These are phyloP conservation scores for Epichloe scottii DNA, from an alignment of 2,329 filamentous ascomycete genomes.

Conservation along the genomic window DNA sequence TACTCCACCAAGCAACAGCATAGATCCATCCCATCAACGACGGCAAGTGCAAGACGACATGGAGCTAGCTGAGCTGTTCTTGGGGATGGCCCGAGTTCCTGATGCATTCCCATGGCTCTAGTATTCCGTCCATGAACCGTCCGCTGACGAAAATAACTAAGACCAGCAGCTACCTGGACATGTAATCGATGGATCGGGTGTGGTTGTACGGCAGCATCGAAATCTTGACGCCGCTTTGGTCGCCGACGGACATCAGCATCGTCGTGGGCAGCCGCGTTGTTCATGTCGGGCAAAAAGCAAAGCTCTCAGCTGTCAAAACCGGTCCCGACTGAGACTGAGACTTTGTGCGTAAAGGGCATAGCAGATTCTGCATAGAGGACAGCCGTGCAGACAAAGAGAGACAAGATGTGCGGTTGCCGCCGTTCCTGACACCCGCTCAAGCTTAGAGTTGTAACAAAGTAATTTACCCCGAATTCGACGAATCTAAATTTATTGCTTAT, in stretches of 20 bases:
- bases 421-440: neutral
- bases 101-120: too few relatives aligned
- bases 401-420: too few relatives aligned
- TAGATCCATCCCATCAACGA: neutral
- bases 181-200: conserved; percentile 1
- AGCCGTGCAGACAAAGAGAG: neutral
- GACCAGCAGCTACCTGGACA: neutral
- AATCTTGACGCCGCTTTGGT: conserved; percentile 1
- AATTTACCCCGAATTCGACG: neutral
- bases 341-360: neutral
- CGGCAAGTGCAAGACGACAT: too few relatives aligned
- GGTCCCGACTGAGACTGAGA: conserved; percentile 1
- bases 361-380: neutral
- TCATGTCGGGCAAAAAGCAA: neutral
- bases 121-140: too few relatives aligned
- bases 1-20: neutral
- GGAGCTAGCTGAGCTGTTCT: neutral
- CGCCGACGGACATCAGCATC: conserved; percentile 1
- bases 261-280: conserved; percentile 1
- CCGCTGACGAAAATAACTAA: neutral
- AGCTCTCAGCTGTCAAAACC: neutral
- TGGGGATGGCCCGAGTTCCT: neutral
- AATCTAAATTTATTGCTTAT: neutral
- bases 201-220: conserved; percentile 1
- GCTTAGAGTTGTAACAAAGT: neutral